Percentiles rank a stretch among this genome's conserved stretches.
Conservation (phyloP, 2,329 filamentous ascomycete species). For the Didymellaceae sp. region DNA sequence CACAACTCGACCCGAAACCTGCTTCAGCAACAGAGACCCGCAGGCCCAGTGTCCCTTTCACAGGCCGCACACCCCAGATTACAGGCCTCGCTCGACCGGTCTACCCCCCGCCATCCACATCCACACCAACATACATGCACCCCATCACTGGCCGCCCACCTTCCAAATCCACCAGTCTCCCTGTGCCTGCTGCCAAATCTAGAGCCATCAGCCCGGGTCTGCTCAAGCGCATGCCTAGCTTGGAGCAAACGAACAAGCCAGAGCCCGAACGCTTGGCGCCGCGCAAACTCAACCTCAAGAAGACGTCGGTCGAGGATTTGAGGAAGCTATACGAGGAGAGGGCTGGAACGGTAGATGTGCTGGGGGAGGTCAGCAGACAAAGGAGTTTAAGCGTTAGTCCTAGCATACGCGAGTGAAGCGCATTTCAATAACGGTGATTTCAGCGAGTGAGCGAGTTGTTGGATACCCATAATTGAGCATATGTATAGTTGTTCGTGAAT, state of each 20-base stretch:
- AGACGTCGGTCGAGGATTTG: conserved; percentile 56
- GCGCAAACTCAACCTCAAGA: conserved; percentile 51
- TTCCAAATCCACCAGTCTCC: conserved; percentile 40
- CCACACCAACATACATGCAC: conserved; percentile 20
- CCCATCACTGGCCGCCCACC: conserved; percentile 34
- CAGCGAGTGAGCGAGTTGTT: background rate
- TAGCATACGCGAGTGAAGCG: conserved; percentile 12
- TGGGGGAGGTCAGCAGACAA: conserved; percentile 29
- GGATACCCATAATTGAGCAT: background rate
- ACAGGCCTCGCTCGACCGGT: conserved; percentile 48
- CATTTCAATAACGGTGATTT: background rate
- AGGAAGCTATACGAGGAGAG: conserved; percentile 57
- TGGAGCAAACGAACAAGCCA: conserved; percentile 41
- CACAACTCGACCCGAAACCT: conserved; percentile 20
- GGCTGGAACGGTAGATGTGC: conserved; percentile 48
- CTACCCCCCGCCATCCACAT: conserved; percentile 24
- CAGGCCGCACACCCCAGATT: conserved; percentile 41
- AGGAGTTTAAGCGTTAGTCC: conserved; percentile 13
- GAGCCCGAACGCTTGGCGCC: conserved; percentile 32
- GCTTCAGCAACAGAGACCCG: conserved; percentile 29
- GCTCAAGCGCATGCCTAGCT: conserved; percentile 56
- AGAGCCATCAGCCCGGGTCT: conserved; percentile 51
- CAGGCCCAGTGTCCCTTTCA: conserved; percentile 41
- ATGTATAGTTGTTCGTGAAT: background rate
- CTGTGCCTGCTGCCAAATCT: conserved; percentile 36